These are phyloP conservation scores for Teratosphaeria pseudoeucalypti DNA, from an alignment of 2,329 filamentous ascomycete species.

Conservation along the genomic window DNA sequence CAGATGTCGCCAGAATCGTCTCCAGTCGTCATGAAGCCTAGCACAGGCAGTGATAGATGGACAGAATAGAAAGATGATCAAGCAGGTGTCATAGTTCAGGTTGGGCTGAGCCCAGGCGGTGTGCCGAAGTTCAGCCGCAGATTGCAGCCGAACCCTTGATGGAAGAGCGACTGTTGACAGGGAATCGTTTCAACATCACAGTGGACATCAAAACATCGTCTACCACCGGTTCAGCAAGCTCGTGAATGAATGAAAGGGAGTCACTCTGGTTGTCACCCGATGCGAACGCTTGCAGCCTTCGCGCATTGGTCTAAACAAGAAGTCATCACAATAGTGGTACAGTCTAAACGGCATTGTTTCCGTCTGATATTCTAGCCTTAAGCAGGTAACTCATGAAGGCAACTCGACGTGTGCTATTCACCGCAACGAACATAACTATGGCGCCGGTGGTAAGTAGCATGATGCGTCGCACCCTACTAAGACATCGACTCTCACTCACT, in stretches of 20 bases:
- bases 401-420: not conserved
- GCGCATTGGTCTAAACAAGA: not conserved
- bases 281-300: not conserved
- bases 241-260: not conserved
- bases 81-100: not conserved
- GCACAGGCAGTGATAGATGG: not conserved
- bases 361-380: not conserved
- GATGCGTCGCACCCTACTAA: no score
- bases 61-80: not conserved
- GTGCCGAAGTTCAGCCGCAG: not conserved
- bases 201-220: not conserved
- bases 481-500: no score
- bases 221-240: not conserved
- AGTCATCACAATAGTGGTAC: not conserved
- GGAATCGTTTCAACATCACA: not conserved
- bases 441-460: constrained; percentile 7
- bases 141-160: no score
- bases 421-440: constrained; percentile 4
- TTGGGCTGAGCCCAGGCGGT: not conserved
- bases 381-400: not conserved
- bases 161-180: no score
- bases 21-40: not conserved
- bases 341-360: not conserved
- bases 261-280: not conserved
- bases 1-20: not conserved